Evolutionary conservation across 352 stramenopile genomes (phyloP).

Genomic region (Globisporangium barbulae): DNA sequence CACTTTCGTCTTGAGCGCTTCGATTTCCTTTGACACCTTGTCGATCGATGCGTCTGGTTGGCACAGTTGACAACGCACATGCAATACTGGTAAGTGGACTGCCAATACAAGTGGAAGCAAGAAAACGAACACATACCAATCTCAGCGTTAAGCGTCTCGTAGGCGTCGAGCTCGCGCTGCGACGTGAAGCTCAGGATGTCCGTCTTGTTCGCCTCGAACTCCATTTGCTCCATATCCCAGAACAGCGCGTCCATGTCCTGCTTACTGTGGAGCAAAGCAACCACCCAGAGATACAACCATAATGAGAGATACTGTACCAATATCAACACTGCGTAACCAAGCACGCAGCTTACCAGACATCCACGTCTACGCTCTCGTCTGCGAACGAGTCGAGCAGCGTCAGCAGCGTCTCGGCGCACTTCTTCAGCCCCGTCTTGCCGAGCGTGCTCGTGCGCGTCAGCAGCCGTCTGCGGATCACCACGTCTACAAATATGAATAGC

Average conservation of each 20-base stretch:
- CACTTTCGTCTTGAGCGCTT: slow-evolving; percentile 74
- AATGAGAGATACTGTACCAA: not conserved
- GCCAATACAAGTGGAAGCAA: not conserved
- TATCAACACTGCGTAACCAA: not conserved
- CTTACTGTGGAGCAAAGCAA: slow-evolving; percentile 29
- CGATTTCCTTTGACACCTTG: slow-evolving; percentile 66
- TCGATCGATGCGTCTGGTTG: slow-evolving; percentile 55
- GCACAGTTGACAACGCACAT: not conserved
- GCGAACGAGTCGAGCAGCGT: slow-evolving; percentile 54
- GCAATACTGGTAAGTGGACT: not conserved
- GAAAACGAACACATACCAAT: slow-evolving; percentile 39
- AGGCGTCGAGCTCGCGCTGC: slow-evolving; percentile 77
- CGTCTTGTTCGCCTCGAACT: slow-evolving; percentile 83
- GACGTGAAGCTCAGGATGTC: slow-evolving; percentile 81
- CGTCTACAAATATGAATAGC: slow-evolving; percentile 25
- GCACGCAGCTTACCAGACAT: slow-evolving; percentile 30
- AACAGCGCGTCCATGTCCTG: slow-evolving; percentile 72
- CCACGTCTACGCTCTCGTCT: slow-evolving; percentile 60
- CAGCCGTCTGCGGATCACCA: slow-evolving; percentile 67
- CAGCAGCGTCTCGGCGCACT: slow-evolving; percentile 71
- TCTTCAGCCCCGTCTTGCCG: slow-evolving; percentile 78
- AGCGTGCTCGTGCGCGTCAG: slow-evolving; percentile 78
- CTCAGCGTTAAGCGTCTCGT: slow-evolving; percentile 70
- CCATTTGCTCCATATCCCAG: slow-evolving; percentile 83
- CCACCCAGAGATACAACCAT: not conserved